Evolutionary conservation across 306 rosid species (phyloP).

Genomic region (Luffa aegyptiaca): DNA sequence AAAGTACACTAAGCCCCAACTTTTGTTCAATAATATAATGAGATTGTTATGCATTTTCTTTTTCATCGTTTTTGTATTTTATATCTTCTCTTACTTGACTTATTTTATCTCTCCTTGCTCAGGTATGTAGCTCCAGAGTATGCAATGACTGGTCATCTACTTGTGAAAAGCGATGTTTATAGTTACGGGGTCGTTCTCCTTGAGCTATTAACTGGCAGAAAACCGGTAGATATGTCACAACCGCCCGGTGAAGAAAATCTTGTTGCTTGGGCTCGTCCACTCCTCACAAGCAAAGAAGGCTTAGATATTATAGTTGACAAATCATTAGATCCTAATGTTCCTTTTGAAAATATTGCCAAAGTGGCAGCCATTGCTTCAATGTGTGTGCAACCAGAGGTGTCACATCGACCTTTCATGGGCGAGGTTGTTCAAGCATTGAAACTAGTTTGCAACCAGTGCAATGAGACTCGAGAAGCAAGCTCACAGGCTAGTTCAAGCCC

Average conservation of each 20-base stretch:
- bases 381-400: constrained; percentile 84
- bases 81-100: background rate
- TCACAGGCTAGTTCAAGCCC: constrained; percentile 33
- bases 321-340: constrained; percentile 37
- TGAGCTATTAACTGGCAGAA: constrained; percentile 73
- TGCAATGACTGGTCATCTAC: constrained; percentile 95
- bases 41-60: background rate
- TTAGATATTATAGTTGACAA: constrained; percentile 43
- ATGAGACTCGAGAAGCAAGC: constrained; percentile 40
- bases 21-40: background rate
- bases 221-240: constrained; percentile 88
- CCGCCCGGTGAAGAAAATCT: constrained; percentile 84
- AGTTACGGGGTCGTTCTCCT: constrained; percentile 94
- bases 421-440: constrained; percentile 94
- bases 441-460: constrained; percentile 60
- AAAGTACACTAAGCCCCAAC: background rate
- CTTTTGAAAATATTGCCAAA: constrained; percentile 60
- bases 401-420: constrained; percentile 87
- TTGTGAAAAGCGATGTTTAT: constrained; percentile 83
- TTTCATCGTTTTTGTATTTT: background rate
- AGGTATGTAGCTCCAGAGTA: constrained; percentile 93
- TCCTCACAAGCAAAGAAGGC: constrained; percentile 57
- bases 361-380: constrained; percentile 91
- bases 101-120: constrained; percentile 5
- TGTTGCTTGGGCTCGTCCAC: constrained; percentile 76